phyloP scores from a whole-genome alignment of 2,329 filamentous ascomycete genomes.

The Penicillium frequentans region DNA sequence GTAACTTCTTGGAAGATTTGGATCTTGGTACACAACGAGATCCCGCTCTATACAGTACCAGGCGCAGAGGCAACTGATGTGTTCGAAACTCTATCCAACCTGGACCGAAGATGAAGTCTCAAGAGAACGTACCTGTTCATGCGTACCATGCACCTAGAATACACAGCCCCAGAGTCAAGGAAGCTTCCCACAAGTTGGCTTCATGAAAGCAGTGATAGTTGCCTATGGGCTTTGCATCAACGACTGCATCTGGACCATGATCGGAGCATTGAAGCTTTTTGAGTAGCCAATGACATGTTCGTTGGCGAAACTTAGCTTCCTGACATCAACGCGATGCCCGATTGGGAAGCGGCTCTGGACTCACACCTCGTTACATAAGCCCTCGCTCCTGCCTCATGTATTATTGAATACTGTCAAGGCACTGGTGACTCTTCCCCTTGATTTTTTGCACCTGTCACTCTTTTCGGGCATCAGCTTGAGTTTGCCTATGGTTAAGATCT shows the following conservation, averaged over 20 bases:
- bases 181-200: not conserved
- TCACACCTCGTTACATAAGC: not conserved
- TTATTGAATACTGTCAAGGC: not conserved
- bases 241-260: not conserved
- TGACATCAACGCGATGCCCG: not conserved
- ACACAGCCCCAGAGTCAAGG: not conserved
- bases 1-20: constrained; percentile 73
- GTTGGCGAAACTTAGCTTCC: not conserved
- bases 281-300: not conserved
- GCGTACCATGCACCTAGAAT: not conserved
- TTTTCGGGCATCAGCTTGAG: not conserved
- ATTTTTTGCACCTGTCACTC: not conserved
- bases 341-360: not conserved
- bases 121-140: not conserved
- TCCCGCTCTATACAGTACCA: constrained; percentile 53
- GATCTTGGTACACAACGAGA: constrained; percentile 81
- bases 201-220: not conserved
- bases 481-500: not conserved
- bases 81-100: not conserved
- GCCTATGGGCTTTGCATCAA: not conserved
- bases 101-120: not conserved
- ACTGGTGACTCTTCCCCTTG: not conserved
- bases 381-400: not conserved
- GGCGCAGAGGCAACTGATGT: not conserved
- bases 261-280: not conserved